Evolutionary conservation across 805 yeast genomes (phyloP).

Genomic region (Scheffersomyces ergatensis): DNA sequence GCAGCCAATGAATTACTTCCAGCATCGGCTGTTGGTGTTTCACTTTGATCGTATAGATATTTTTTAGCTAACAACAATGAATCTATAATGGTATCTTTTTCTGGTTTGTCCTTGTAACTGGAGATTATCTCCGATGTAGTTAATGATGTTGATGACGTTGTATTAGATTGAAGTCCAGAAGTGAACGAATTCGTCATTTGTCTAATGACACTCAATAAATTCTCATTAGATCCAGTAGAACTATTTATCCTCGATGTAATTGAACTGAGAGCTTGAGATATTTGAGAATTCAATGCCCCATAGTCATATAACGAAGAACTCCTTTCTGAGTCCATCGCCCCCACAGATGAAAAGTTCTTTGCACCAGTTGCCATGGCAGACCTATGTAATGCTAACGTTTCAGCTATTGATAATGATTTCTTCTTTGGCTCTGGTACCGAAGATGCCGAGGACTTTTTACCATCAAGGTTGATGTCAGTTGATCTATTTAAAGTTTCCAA

Average conservation of each 20-base stretch:
- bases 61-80: constrained; percentile 30
- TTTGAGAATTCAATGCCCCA: constrained; percentile 22
- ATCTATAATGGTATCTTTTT: constrained; percentile 21
- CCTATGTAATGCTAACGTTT: constrained; percentile 55
- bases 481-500: constrained; percentile 12
- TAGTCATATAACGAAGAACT: not conserved
- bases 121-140: constrained; percentile 18
- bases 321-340: not conserved
- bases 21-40: not conserved
- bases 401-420: constrained; percentile 52
- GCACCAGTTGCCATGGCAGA: constrained; percentile 35
- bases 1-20: constrained; percentile 12
- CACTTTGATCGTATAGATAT: constrained; percentile 18
- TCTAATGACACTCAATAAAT: constrained; percentile 34
- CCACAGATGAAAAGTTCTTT: not conserved
- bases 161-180: constrained; percentile 8
- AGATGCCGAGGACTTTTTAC: not conserved
- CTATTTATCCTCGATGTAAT: constrained; percentile 29
- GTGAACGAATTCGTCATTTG: constrained; percentile 37
- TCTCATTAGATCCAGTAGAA: constrained; percentile 18
- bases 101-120: constrained; percentile 18
- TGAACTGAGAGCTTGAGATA: constrained; percentile 29
- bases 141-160: constrained; percentile 10
- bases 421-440: constrained; percentile 5
- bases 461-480: constrained; percentile 9